Percentiles rank a stretch among this genome's conserved stretches.
These are phyloP conservation scores for Coemansia sp. DNA, from an alignment of 192 early-diverging fungal species.

Conservation along the genomic window DNA sequence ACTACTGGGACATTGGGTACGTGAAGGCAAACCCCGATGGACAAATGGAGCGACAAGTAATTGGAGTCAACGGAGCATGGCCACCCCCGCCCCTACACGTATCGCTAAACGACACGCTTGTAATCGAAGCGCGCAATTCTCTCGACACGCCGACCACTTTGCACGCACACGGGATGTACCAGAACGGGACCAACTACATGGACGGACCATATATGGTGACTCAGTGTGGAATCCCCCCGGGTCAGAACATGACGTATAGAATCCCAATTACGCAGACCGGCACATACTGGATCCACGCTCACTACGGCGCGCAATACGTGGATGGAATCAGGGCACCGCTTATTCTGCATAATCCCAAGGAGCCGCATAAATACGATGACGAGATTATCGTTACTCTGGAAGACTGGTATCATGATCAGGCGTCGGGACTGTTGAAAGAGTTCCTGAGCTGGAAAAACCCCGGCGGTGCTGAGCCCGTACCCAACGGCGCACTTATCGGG, in stretches of 20 bases:
- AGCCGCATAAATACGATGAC: conserved; percentile 68
- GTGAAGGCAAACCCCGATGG: conserved; percentile 70
- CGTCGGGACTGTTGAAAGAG: conserved; percentile 52
- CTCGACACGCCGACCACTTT: conserved; percentile 63
- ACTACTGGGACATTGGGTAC: conserved; percentile 74
- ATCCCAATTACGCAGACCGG: conserved; percentile 71
- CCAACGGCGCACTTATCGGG: conserved; percentile 69
- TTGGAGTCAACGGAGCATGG: conserved; percentile 68
- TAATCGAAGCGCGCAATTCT: conserved; percentile 59
- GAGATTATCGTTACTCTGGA: conserved; percentile 66
- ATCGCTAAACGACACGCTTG: conserved; percentile 41
- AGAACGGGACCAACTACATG: conserved; percentile 69
- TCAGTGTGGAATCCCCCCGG: conserved; percentile 75
- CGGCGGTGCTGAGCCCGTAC: conserved; percentile 65
- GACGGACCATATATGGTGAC: conserved; percentile 75
- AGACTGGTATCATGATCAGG: conserved; percentile 78
- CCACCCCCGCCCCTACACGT: conserved; percentile 58
- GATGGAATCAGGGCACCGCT: conserved; percentile 77
- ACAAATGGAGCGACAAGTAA: conserved; percentile 62
- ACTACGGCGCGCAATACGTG: conserved; percentile 73
- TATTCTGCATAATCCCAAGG: conserved; percentile 63
- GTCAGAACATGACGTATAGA: conserved; percentile 68
- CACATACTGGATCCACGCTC: conserved; percentile 85
- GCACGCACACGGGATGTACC: conserved; percentile 80
- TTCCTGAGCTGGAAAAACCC: conserved; percentile 70